These are phyloP conservation scores for Talaromyces sp. DNA, from an alignment of 2,329 filamentous ascomycete genomes.

Conservation along the genomic window DNA sequence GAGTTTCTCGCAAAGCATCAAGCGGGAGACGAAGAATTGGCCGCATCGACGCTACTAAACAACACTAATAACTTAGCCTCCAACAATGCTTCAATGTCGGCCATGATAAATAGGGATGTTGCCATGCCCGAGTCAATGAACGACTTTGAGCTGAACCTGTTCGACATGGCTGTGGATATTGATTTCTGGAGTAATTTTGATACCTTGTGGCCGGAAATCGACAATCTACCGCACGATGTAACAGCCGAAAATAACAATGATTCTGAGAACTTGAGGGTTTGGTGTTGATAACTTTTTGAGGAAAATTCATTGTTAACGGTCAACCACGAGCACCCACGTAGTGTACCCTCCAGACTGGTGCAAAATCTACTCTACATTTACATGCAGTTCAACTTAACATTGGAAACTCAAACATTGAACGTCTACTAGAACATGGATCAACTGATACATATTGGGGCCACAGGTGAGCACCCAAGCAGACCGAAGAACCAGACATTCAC, in stretches of 20 bases:
- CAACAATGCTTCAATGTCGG: not conserved
- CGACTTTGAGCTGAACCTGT: constrained; percentile 6
- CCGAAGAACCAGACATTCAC: not conserved
- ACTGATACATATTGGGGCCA: not conserved
- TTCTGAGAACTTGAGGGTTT: not conserved
- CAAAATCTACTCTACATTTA: no score
- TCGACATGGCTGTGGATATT: constrained; percentile 14
- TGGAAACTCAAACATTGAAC: not conserved
- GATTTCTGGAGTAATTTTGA: constrained; percentile 14
- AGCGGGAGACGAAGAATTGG: not conserved
- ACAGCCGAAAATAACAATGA: not conserved
- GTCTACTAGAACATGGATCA: not conserved
- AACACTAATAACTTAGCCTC: not conserved
- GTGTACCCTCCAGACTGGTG: no score
- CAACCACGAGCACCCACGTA: no score
- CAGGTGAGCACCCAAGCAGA: not conserved
- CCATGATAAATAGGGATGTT: not conserved
- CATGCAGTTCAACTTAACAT: no score
- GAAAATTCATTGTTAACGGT: no score
- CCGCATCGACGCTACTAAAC: not conserved
- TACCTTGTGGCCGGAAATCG: constrained; percentile 11
- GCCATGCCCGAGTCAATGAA: not conserved
- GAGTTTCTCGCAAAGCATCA: constrained; percentile 7
- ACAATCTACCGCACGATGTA: constrained; percentile 1
- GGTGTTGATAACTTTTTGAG: no score